A percentile compares a stretch with the other conserved stretches of the same genome.
Evolutionary conservation across 225 moss, liverwort and hornwort genomes (phyloP).

Genomic region (Straminergon stramineum): DNA sequence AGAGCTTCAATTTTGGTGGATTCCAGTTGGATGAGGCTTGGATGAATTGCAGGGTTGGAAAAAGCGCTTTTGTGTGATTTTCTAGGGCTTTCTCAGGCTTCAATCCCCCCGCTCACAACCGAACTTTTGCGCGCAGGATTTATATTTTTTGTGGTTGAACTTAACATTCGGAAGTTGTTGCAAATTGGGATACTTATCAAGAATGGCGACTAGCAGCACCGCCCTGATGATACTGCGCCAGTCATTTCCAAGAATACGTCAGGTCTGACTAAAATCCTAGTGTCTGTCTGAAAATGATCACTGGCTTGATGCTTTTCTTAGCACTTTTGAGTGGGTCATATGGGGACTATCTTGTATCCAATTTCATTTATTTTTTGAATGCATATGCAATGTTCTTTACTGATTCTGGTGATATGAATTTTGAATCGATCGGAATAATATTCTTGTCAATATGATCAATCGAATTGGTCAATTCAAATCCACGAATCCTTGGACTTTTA

Average conservation of each 20-base stretch:
- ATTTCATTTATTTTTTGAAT: too few relatives aligned
- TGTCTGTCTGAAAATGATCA: background rate
- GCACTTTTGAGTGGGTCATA: too few relatives aligned
- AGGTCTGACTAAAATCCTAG: background rate
- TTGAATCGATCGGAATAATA: background rate
- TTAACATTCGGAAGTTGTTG: background rate
- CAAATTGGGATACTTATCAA: background rate
- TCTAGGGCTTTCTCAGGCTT: background rate
- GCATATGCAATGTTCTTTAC: background rate
- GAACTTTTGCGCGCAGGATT: background rate
- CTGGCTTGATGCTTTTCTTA: background rate
- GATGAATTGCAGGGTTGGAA: background rate
- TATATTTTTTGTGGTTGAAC: background rate
- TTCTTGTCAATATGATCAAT: background rate
- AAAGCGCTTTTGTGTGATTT: background rate
- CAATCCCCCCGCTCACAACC: background rate
- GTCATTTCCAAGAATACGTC: background rate
- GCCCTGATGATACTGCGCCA: constrained; percentile 14
- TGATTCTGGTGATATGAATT: background rate
- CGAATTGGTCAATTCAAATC: background rate
- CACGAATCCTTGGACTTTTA: too few relatives aligned
- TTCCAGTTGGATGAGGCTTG: background rate
- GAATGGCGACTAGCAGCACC: constrained; percentile 25
- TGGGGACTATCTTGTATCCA: background rate
- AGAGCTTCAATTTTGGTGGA: background rate